A percentile compares a stretch with the other conserved stretches of the same genome.
Evolutionary conservation across 768 basidiomycete genomes (phyloP).

Genomic region (Leccinum subtestaceum): DNA sequence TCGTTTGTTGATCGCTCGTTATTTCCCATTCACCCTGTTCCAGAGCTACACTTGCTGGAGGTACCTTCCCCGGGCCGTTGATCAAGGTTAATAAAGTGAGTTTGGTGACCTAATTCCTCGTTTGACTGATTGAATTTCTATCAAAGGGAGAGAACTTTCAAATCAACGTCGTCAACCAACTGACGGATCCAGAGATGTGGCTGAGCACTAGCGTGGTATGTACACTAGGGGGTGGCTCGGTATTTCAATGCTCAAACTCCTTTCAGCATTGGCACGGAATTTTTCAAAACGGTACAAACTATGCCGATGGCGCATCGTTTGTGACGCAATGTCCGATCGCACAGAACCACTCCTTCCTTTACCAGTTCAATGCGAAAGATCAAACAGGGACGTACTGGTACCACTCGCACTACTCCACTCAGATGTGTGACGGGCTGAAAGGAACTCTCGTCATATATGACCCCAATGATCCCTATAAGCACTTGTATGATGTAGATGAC

Average conservation of each 20-base stretch:
- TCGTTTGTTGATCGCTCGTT: background rate
- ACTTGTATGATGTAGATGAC: constrained; percentile 46
- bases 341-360: constrained; percentile 23
- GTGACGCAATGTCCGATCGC: constrained; percentile 36
- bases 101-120: background rate
- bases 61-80: constrained; percentile 46
- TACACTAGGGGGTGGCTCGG: background rate
- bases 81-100: constrained; percentile 36
- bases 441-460: constrained; percentile 44
- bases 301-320: constrained; percentile 43
- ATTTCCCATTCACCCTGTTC: background rate
- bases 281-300: constrained; percentile 42
- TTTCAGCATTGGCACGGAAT: constrained; percentile 57
- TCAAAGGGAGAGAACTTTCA: constrained; percentile 38
- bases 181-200: constrained; percentile 48
- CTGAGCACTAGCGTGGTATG: constrained; percentile 45
- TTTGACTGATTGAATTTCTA: background rate
- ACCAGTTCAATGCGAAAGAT: constrained; percentile 16
- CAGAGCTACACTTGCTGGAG: constrained; percentile 37
- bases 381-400: constrained; percentile 37
- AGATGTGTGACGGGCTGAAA: constrained; percentile 37
- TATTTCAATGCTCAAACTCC: background rate
- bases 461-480: constrained; percentile 36
- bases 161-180: constrained; percentile 45
- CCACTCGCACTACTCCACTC: constrained; percentile 39